Base-by-base conservation (phyloP, 352 stramenopile species). In the Phytophthora citrophthora region DNA sequence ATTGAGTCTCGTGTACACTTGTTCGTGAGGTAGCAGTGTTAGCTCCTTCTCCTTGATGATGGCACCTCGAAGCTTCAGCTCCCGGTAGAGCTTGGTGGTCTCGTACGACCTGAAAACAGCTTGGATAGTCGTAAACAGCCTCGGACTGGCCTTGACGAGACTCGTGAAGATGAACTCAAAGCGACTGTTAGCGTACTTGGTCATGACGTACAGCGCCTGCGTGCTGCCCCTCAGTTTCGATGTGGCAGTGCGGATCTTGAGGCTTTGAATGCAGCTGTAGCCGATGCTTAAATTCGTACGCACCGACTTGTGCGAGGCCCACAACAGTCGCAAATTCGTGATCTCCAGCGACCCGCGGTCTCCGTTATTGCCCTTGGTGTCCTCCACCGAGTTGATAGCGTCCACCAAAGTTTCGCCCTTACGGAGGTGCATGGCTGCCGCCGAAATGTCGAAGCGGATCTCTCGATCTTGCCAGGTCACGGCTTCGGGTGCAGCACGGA, bases 111-210 rank as follows among this genome's bases (percentile, higher is more conserved):
- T 79, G 27, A 96, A 94, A 11, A 98, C 93, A 2, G 91, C 85
- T 70, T 98, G 93, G 34, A 98, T 90, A 2, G 92, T 98, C 11
- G 91, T 97, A 68, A 98, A 98, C 0, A 98, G 70, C 10, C 91
- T 78, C 2, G 93, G 93, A 63, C 84, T 96, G 26, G 88, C 82
- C 61, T 96, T 97, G 3, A 98, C 93, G 18, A 98, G 81, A 64
- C 81, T 96, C 54, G 93, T 98, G 72, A 98, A 98, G 61, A 98
- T 95, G 74, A 98, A 98, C 74, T 98, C 93, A 60, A 97, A 98
- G 27, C 88, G 79, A 26, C 62, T 86, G 54, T 83, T 86, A 24
- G 83, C 77, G 58, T 93, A 97, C 70, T 96, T 97, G 68, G 88
- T 94, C 78, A 97, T 94, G 48, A 98, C 77, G 64, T 91, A 98